These are phyloP conservation scores for Botrytis aclada DNA, from an alignment of 2,329 filamentous ascomycete species.

Conservation along the genomic window DNA sequence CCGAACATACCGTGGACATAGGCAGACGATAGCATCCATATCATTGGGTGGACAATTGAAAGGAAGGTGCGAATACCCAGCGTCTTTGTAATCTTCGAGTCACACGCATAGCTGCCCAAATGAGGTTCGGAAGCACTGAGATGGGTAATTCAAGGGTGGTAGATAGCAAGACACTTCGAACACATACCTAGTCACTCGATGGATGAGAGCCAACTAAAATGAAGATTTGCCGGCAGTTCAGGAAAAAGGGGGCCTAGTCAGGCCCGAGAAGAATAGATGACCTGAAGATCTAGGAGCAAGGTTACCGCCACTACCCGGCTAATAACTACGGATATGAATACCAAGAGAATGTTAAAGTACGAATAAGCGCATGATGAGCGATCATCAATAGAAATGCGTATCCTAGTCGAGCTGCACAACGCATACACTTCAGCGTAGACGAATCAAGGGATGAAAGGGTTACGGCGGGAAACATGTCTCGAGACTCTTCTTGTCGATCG, in stretches of 20 bases:
- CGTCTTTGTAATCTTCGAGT: neutral
- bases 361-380: neutral
- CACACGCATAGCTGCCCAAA: neutral
- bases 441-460: neutral
- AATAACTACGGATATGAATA: neutral
- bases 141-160: neutral
- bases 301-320: neutral
- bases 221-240: neutral
- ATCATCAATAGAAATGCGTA: neutral
- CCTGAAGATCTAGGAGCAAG: neutral
- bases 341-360: neutral
- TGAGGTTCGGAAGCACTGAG: conserved; percentile 3
- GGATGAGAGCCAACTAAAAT: neutral
- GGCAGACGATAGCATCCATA: neutral
- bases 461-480: neutral
- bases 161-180: neutral
- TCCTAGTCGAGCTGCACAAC: neutral
- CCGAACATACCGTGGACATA: neutral
- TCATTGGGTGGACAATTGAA: neutral
- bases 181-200: neutral
- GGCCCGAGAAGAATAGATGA: neutral
- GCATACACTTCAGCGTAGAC: neutral
- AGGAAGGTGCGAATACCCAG: neutral
- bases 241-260: neutral
- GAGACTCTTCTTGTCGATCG: neutral